These are phyloP conservation scores for Tympanopsis confertula DNA, from an alignment of 2,329 filamentous ascomycete species.

Conservation along the genomic window DNA sequence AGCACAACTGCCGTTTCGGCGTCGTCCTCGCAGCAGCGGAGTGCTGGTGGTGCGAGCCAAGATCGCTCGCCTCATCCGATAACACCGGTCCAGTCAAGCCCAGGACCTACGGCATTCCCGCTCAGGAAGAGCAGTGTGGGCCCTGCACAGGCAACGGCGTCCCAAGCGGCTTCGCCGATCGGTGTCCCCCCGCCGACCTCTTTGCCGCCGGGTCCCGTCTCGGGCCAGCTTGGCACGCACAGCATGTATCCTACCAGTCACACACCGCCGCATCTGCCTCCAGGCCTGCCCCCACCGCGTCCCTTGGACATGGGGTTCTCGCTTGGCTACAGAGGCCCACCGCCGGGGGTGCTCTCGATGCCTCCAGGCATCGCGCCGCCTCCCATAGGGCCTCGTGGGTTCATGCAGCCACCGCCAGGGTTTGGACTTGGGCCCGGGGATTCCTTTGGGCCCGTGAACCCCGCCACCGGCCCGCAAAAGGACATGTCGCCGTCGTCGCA, in stretches of 20 bases:
- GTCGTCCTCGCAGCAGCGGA: constrained; percentile 6
- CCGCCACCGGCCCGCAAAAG: constrained; percentile 13
- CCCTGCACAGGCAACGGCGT: constrained; percentile 7
- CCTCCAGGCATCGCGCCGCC: constrained; percentile 17
- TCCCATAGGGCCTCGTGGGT: too few species aligned
- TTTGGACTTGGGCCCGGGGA: constrained; percentile 34
- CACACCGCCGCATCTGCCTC: constrained; percentile 42
- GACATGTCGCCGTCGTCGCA: constrained; percentile 40
- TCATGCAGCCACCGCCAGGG: constrained; percentile 38
- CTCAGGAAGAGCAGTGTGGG: constrained; percentile 46
- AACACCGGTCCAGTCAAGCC: constrained; percentile 54
- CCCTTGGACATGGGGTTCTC: constrained; percentile 35
- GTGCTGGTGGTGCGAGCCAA: constrained; percentile 37
- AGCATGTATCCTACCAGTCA: constrained; percentile 17
- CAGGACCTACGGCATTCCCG: constrained; percentile 47
- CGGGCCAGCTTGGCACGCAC: background rate
- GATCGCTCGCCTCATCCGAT: constrained; percentile 46
- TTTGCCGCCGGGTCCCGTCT: background rate
- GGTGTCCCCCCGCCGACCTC: constrained; percentile 8
- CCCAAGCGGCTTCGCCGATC: constrained; percentile 7
- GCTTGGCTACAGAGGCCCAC: constrained; percentile 44
- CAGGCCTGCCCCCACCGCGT: constrained; percentile 29
- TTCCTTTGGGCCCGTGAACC: constrained; percentile 23
- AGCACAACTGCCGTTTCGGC: constrained; percentile 4
- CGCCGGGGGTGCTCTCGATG: constrained; percentile 24